phyloP scores from a whole-genome alignment of 768 basidiomycete species.

The Lentinula edodes region DNA sequence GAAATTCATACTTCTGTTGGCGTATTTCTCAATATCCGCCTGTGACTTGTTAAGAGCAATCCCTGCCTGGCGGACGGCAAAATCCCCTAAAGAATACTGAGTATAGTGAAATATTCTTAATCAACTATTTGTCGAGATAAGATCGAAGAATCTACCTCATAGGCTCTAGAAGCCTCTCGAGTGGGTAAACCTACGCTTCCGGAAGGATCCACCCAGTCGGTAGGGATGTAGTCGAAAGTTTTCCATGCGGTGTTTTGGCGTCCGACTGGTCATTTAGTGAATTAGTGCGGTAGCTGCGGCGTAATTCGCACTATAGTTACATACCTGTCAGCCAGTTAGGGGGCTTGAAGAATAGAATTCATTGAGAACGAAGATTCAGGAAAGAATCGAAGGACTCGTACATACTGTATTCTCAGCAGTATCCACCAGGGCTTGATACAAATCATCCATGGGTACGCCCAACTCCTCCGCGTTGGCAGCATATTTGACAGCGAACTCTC shows the following conservation, averaged over 20 bases:
- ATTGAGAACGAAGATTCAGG: neutral
- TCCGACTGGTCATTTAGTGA: slow-evolving; percentile 25
- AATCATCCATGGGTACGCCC: slow-evolving; percentile 38
- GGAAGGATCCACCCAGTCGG: slow-evolving; percentile 42
- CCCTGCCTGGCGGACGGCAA: slow-evolving; percentile 48
- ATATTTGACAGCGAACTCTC: slow-evolving; percentile 48
- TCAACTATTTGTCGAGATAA: neutral
- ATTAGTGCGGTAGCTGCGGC: too few species aligned
- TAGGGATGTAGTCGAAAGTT: slow-evolving; percentile 43
- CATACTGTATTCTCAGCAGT: slow-evolving; percentile 47
- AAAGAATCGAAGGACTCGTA: neutral
- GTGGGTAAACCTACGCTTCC: slow-evolving; percentile 42
- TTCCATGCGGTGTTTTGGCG: slow-evolving; percentile 50
- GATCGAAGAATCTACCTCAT: slow-evolving; percentile 28
- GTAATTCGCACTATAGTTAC: too few species aligned
- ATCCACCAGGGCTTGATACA: slow-evolving; percentile 45
- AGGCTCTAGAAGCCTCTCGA: slow-evolving; percentile 43
- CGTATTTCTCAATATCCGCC: slow-evolving; percentile 35
- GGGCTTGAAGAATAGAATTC: slow-evolving; percentile 23
- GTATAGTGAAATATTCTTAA: neutral
- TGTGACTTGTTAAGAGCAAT: slow-evolving; percentile 31
- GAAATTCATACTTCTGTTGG: slow-evolving; percentile 48
- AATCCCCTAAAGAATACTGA: slow-evolving; percentile 45
- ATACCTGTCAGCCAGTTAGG: slow-evolving; percentile 43
- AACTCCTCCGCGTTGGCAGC: slow-evolving; percentile 27